These are phyloP conservation scores for Colletotrichum filicis DNA, from an alignment of 2,329 filamentous ascomycete genomes.

Conservation along the genomic window DNA sequence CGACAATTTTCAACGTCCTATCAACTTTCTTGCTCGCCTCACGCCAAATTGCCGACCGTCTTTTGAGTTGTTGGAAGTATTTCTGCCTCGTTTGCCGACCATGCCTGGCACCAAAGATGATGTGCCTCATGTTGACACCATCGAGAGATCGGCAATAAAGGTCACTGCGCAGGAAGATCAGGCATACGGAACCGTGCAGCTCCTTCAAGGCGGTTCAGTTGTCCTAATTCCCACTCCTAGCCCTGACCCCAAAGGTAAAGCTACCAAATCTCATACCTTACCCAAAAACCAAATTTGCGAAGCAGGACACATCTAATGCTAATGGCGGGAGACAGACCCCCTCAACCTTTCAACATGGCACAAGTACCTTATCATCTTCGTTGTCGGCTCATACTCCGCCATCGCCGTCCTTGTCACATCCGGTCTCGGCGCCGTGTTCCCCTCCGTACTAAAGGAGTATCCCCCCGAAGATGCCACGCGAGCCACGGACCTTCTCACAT, in stretches of 20 bases:
- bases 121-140: background rate
- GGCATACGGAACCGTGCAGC: slow-evolving; percentile 13
- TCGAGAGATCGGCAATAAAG: background rate
- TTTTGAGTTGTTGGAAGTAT: background rate
- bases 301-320: background rate
- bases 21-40: background rate
- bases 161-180: background rate
- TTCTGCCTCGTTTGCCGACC: background rate
- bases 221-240: slow-evolving; percentile 40
- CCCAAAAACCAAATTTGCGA: too few relatives aligned
- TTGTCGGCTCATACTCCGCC: slow-evolving; percentile 34
- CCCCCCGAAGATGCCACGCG: slow-evolving; percentile 26
- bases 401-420: slow-evolving; percentile 35
- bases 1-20: background rate
- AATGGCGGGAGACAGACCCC: slow-evolving; percentile 35
- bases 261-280: background rate
- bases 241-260: slow-evolving; percentile 38
- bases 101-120: background rate
- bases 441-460: slow-evolving; percentile 34
- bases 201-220: slow-evolving; percentile 25
- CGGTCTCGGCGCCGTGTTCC: slow-evolving; percentile 35
- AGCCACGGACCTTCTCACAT: slow-evolving; percentile 43
- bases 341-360: slow-evolving; percentile 41
- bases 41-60: background rate
- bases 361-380: slow-evolving; percentile 38